Evolutionary conservation across 352 stramenopile species (phyloP).

Genomic region (Pilasporangium apinafurcum): DNA sequence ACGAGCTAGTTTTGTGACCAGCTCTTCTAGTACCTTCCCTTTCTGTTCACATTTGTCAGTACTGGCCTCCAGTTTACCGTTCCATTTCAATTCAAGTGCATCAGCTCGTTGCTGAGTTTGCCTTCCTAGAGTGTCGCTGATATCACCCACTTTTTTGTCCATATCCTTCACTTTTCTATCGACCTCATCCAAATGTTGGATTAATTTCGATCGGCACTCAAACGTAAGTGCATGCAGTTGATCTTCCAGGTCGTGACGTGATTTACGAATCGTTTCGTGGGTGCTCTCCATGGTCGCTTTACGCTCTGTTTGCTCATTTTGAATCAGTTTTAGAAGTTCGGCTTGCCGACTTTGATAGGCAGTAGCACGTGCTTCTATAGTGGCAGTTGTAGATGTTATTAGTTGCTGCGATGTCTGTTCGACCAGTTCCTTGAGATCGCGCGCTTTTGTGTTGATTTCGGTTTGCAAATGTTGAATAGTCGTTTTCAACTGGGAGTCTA

Average conservation of each 20-base stretch:
- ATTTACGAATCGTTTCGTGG: conserved; percentile 35
- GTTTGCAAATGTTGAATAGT: conserved; percentile 8
- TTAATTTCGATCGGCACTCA: conserved; percentile 27
- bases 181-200: conserved; percentile 15
- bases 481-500: conserved; percentile 14
- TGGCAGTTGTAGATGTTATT: conserved; percentile 3
- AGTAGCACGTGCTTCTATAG: conserved; percentile 12
- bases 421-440: background rate
- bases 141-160: conserved; percentile 16
- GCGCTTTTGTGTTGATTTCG: background rate
- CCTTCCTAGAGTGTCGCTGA: conserved; percentile 4
- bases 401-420: conserved; percentile 17
- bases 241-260: conserved; percentile 42
- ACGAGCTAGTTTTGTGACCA: background rate
- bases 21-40: background rate
- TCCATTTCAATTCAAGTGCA: conserved; percentile 1
- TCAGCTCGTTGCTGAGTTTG: conserved; percentile 3
- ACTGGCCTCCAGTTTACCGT: background rate
- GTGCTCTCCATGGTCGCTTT: conserved; percentile 26
- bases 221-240: conserved; percentile 28
- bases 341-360: conserved; percentile 21
- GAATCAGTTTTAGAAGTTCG: conserved; percentile 22
- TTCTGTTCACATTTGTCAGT: background rate
- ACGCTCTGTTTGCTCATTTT: conserved; percentile 44
- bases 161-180: conserved; percentile 25